A percentile compares a stretch with the other conserved stretches of the same genome.
These are phyloP conservation scores for Mortierella sp. DNA, from an alignment of 371 early-diverging fungal species.

Conservation along the genomic window DNA sequence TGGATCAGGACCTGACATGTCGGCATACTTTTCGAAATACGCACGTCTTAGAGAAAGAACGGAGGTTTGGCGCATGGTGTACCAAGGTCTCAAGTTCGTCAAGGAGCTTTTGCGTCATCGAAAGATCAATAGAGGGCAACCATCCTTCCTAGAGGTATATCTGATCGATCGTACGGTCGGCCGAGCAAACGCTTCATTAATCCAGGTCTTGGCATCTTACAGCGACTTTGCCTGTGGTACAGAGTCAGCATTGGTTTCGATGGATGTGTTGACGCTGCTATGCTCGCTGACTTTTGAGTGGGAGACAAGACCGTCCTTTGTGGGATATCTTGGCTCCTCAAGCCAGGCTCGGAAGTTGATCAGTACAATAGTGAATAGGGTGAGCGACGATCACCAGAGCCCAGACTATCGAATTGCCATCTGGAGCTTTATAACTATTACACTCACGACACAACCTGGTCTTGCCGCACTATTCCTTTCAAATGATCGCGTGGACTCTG, in stretches of 20 bases:
- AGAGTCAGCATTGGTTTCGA: slow-evolving; percentile 32
- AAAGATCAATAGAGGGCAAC: slow-evolving; percentile 43
- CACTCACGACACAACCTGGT: slow-evolving; percentile 53
- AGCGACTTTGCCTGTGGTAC: slow-evolving; percentile 35
- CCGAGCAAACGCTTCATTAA: slow-evolving; percentile 31
- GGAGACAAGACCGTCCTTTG: slow-evolving; percentile 44
- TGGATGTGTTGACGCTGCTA: slow-evolving; percentile 39
- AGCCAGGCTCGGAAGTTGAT: slow-evolving; percentile 42
- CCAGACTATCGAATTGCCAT: slow-evolving; percentile 48
- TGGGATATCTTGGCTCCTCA: slow-evolving; percentile 50
- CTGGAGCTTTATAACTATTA: slow-evolving; percentile 54
- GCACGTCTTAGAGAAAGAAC: slow-evolving; percentile 27
- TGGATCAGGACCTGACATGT: slow-evolving; percentile 42
- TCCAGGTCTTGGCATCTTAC: slow-evolving; percentile 43
- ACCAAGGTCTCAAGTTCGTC: slow-evolving; percentile 38
- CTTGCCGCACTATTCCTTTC: slow-evolving; percentile 46
- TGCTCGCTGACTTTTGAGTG: slow-evolving; percentile 46
- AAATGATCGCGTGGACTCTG: slow-evolving; percentile 37
- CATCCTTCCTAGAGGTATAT: slow-evolving; percentile 53
- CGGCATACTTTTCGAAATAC: slow-evolving; percentile 47
- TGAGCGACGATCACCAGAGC: slow-evolving; percentile 36
- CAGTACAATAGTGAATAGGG: slow-evolving; percentile 28
- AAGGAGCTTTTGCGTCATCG: slow-evolving; percentile 46
- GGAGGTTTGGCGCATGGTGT: slow-evolving; percentile 29
- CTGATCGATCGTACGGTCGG: slow-evolving; percentile 52